Evolutionary conservation across 225 moss, liverwort and hornwort genomes (phyloP).

Genomic region (Polytrichum commune): DNA sequence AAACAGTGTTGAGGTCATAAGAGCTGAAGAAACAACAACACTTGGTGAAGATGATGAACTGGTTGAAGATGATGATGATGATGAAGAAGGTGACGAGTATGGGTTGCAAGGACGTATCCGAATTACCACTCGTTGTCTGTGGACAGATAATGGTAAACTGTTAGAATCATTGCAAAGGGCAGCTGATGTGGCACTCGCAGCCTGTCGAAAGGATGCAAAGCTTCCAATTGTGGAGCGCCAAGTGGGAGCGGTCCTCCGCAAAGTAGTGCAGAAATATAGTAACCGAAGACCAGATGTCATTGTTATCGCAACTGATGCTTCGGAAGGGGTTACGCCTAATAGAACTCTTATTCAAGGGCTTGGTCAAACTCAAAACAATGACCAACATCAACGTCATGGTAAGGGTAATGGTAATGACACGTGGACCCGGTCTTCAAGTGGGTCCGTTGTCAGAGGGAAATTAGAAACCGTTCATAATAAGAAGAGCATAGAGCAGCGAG

Average conservation of each 20-base stretch:
- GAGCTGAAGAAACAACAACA: constrained; percentile 32
- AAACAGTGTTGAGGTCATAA: constrained; percentile 79
- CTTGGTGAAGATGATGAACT: constrained; percentile 33
- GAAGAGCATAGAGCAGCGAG: constrained; percentile 1
- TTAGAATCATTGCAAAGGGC: constrained; percentile 78
- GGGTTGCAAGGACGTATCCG: constrained; percentile 77
- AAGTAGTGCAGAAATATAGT: constrained; percentile 86
- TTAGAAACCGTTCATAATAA: constrained; percentile 30
- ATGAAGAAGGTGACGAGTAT: constrained; percentile 36
- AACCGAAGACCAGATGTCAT: constrained; percentile 94
- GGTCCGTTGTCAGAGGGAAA: constrained; percentile 4
- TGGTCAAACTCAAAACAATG: no score
- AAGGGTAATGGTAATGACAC: neutral
- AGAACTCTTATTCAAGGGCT: no score
- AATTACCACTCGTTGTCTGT: constrained; percentile 90
- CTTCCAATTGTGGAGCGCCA: constrained; percentile 80
- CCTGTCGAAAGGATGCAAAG: constrained; percentile 57
- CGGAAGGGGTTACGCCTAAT: constrained; percentile 20
- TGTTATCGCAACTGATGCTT: constrained; percentile 77
- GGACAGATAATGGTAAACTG: constrained; percentile 83
- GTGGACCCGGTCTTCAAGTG: constrained; percentile 25
- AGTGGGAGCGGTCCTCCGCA: constrained; percentile 69
- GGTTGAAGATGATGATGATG: constrained; percentile 38
- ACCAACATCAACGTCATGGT: no score
- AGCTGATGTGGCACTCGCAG: constrained; percentile 73